These are phyloP conservation scores for Phyllosticta capitalensis DNA, from an alignment of 2,329 filamentous ascomycete species.

Conservation along the genomic window DNA sequence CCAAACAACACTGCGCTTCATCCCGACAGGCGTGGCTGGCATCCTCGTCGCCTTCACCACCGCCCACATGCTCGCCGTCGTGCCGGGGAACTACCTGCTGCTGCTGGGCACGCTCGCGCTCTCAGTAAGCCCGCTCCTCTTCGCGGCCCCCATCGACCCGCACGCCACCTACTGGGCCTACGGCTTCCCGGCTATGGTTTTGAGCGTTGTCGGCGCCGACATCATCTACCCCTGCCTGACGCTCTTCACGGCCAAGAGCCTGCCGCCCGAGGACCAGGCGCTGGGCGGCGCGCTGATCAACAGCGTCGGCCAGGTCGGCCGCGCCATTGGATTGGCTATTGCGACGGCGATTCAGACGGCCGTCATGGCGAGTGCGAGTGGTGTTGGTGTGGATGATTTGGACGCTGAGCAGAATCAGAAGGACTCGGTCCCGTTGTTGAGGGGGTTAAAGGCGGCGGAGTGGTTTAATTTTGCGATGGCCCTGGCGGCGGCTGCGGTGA, in stretches of 20 bases:
- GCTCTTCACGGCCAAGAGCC: slow-evolving; percentile 51
- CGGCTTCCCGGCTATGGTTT: slow-evolving; percentile 52
- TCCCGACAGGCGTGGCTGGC: slow-evolving; percentile 54
- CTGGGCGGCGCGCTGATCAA: slow-evolving; percentile 58
- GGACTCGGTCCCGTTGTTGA: slow-evolving; percentile 20
- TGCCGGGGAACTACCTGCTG: slow-evolving; percentile 48
- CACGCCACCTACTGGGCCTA: slow-evolving; percentile 55
- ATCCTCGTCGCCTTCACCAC: slow-evolving; percentile 44
- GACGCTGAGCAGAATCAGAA: slow-evolving; percentile 16
- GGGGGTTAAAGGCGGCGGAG: slow-evolving; percentile 17
- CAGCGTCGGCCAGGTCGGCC: slow-evolving; percentile 51
- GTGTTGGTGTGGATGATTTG: slow-evolving; percentile 15
- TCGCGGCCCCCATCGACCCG: slow-evolving; percentile 51
- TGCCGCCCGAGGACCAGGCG: slow-evolving; percentile 54
- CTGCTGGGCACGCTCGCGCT: slow-evolving; percentile 47
- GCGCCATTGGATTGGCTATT: slow-evolving; percentile 53
- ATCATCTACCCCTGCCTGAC: slow-evolving; percentile 55
- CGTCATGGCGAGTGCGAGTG: slow-evolving; percentile 43
- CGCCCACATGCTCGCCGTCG: slow-evolving; percentile 44
- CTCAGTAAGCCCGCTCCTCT: slow-evolving; percentile 49
- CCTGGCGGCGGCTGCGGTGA: not conserved
- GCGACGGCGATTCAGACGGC: slow-evolving; percentile 53
- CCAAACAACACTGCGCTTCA: slow-evolving; percentile 56
- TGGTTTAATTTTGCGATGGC: slow-evolving; percentile 3
- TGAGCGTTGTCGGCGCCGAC: slow-evolving; percentile 55